Percentiles rank a stretch among this genome's conserved stretches.
Conservation (phyloP, 805 yeast species). For the Isabelozyma gotoi region DNA sequence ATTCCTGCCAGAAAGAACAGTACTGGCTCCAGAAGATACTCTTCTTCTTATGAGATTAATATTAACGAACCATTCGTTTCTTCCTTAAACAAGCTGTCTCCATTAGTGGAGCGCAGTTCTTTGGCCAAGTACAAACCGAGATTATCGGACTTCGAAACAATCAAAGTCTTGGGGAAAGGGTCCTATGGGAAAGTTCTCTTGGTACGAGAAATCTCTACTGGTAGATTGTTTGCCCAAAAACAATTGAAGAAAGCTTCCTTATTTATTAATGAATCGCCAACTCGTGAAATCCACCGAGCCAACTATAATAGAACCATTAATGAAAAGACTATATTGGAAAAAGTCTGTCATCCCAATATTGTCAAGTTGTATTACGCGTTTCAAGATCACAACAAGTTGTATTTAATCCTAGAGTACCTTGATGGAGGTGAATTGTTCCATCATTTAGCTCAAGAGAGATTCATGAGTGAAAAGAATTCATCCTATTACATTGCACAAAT, state of each 20-base stretch:
- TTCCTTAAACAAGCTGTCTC: conserved; percentile 6
- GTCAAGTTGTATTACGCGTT: conserved; percentile 45
- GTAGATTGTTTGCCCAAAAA: conserved; percentile 43
- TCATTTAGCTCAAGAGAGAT: conserved; percentile 29
- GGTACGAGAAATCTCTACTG: conserved; percentile 37
- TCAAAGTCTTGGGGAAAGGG: conserved; percentile 44
- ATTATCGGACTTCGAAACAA: conserved; percentile 39
- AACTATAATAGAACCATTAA: conserved; percentile 40
- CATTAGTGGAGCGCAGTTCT: conserved; percentile 13
- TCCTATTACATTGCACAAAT: conserved; percentile 44
- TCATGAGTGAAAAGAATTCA: conserved; percentile 26
- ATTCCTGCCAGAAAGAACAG: conserved; percentile 16
- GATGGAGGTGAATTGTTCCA: conserved; percentile 48
- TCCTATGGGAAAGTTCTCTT: conserved; percentile 44
- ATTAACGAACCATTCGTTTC: conserved; percentile 31
- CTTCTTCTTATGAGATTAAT: conserved; percentile 36
- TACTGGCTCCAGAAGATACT: conserved; percentile 16
- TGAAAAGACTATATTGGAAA: conserved; percentile 40
- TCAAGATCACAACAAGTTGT: conserved; percentile 44
- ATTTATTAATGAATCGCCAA: conserved; percentile 26
- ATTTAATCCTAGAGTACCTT: conserved; percentile 42
- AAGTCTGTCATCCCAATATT: conserved; percentile 43
- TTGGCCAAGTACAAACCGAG: conserved; percentile 20
- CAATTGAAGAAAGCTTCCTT: conserved; percentile 40
- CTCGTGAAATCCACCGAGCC: conserved; percentile 29